These are phyloP conservation scores for Allantophomopsis lycopodina DNA, from an alignment of 2,329 filamentous ascomycete genomes.

Conservation along the genomic window DNA sequence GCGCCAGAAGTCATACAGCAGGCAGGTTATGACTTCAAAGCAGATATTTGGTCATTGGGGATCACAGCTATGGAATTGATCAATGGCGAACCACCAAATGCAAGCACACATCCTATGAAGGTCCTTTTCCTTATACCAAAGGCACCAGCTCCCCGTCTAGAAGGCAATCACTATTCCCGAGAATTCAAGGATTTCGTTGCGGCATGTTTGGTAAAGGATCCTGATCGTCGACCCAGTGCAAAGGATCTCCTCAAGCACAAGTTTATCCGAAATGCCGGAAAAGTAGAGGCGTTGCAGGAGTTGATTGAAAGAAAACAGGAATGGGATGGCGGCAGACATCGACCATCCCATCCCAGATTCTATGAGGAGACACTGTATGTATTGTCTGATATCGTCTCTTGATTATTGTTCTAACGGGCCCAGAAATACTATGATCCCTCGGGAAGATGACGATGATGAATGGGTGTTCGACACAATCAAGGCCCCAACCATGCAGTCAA, in stretches of 20 bases:
- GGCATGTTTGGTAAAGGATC: slow-evolving; percentile 84
- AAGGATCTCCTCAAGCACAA: slow-evolving; percentile 79
- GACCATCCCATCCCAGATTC: slow-evolving; percentile 61
- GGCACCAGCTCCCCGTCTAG: slow-evolving; percentile 68
- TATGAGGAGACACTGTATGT: slow-evolving; percentile 80
- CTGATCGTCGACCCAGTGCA: slow-evolving; percentile 69
- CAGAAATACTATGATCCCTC: slow-evolving; percentile 50
- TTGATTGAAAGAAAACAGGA: slow-evolving; percentile 72
- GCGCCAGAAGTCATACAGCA: slow-evolving; percentile 90
- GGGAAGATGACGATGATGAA: slow-evolving; percentile 56
- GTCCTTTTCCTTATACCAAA: slow-evolving; percentile 86
- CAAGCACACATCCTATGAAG: slow-evolving; percentile 83
- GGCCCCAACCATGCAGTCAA: slow-evolving; percentile 45
- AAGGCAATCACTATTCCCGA: slow-evolving; percentile 67
- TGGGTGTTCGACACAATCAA: slow-evolving; percentile 96
- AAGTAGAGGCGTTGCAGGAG: slow-evolving; percentile 77
- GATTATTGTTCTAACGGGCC: slow-evolving; percentile 6
- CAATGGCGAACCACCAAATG: slow-evolving; percentile 77
- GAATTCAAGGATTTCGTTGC: slow-evolving; percentile 93
- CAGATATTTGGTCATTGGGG: slow-evolving; percentile 85
- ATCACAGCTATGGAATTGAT: slow-evolving; percentile 88
- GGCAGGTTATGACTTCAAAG: slow-evolving; percentile 72
- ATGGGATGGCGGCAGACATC: slow-evolving; percentile 62
- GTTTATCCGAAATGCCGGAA: slow-evolving; percentile 79
- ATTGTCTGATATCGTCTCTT: neutral